phyloP scores from a whole-genome alignment of 2,329 filamentous ascomycete genomes.

The Trichoderma pleuroti region DNA sequence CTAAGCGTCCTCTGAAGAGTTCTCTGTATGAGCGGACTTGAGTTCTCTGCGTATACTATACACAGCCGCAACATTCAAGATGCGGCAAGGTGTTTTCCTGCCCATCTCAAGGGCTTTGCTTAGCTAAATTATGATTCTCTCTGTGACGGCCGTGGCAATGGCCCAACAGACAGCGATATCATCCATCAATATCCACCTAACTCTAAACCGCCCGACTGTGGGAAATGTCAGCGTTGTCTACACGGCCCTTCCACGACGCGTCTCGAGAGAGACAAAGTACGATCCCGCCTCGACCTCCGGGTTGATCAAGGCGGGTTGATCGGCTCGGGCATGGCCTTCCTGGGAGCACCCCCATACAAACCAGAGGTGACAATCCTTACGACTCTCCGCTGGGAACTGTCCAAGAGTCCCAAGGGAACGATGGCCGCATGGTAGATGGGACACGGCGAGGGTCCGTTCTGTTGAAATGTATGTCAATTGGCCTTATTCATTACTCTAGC shows the following conservation, averaged over 20 bases:
- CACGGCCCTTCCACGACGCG: not conserved
- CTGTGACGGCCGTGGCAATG: not conserved
- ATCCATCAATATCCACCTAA: not conserved
- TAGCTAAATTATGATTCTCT: not conserved
- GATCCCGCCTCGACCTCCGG: not conserved
- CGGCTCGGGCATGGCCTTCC: not conserved
- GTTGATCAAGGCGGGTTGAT: not conserved
- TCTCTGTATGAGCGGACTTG: not conserved
- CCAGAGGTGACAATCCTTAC: not conserved
- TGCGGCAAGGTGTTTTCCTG: not conserved
- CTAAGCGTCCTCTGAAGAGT: not conserved
- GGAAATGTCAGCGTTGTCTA: not conserved
- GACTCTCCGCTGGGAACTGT: not conserved
- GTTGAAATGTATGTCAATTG: no score
- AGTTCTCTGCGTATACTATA: no score
- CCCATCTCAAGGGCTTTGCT: not conserved
- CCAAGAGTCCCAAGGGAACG: not conserved
- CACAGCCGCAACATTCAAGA: not conserved
- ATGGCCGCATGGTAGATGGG: not conserved
- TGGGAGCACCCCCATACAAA: not conserved
- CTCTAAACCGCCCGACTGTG: not conserved
- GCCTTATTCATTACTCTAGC: no score
- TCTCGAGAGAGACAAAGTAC: not conserved
- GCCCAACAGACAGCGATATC: not conserved
- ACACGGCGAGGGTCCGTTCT: not conserved